Evolutionary conservation across 352 stramenopile genomes (phyloP).

Genomic region (Phytophthora pluvialis): DNA sequence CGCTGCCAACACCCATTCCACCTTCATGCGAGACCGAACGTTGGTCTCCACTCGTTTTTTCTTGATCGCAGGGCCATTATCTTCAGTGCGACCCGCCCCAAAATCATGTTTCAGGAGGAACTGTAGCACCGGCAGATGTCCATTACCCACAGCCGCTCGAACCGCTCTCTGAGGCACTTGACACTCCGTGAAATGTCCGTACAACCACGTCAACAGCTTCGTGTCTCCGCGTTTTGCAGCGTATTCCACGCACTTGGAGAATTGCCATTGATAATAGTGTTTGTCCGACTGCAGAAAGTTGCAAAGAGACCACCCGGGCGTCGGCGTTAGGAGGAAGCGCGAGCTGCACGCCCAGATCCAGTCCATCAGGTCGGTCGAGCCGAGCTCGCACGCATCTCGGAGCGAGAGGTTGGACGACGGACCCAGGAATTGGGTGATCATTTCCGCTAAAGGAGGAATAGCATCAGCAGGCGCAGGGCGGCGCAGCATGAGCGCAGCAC

Average conservation of each 20-base stretch:
- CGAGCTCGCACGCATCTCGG: not conserved
- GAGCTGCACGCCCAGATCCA: conserved; percentile 2
- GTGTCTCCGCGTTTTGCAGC: not conserved
- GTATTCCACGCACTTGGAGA: not conserved
- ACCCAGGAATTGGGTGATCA: conserved; percentile 3
- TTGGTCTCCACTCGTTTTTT: too few relatives aligned
- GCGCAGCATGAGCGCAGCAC: not conserved
- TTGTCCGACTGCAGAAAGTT: conserved; percentile 6
- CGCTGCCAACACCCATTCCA: not conserved
- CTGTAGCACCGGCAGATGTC: not conserved
- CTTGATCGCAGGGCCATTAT: not conserved
- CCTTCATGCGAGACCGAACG: not conserved
- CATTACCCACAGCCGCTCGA: not conserved
- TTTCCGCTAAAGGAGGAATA: not conserved
- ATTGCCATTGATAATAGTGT: conserved; percentile 9
- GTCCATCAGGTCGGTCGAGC: not conserved
- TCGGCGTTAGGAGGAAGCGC: not conserved
- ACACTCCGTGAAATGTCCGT: not conserved
- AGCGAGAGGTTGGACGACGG: conserved; percentile 4
- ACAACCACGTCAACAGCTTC: not conserved
- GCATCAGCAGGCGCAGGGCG: not conserved
- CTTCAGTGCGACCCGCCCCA: not conserved
- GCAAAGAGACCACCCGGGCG: not conserved
- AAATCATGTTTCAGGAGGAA: too few relatives aligned
- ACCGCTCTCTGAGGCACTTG: not conserved